Conservation (phyloP, 176 grass and related monocot species). For the Hsuehochloa calcarea region DNA sequence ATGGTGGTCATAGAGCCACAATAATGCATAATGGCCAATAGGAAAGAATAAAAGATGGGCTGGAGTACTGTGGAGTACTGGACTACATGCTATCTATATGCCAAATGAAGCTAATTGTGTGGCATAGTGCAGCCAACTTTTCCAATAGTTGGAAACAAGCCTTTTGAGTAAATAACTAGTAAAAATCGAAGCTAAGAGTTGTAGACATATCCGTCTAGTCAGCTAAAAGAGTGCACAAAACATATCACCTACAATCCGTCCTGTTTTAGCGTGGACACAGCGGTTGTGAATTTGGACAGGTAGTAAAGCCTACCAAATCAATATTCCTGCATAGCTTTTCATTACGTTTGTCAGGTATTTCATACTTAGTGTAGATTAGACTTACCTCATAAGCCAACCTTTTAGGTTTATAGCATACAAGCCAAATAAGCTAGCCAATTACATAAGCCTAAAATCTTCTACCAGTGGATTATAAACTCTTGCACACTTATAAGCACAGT, state of each 20-base stretch:
- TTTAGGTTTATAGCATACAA: not conserved
- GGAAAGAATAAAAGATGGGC: not conserved
- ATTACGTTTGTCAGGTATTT: not conserved
- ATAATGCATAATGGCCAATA: not conserved
- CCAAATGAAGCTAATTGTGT: slow-evolving; percentile 2
- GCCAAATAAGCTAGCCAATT: not conserved
- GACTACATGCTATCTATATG: not conserved
- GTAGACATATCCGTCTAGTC: not conserved
- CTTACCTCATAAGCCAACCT: not conserved
- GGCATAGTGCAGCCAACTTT: not conserved
- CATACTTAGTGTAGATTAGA: not conserved
- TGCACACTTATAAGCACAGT: not conserved
- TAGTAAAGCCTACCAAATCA: not conserved
- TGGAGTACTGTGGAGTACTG: no score
- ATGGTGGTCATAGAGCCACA: not conserved
- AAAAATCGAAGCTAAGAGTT: not conserved
- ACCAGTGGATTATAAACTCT: not conserved
- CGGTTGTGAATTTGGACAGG: not conserved
- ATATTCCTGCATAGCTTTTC: not conserved
- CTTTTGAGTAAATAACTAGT: not conserved
- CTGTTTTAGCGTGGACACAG: not conserved
- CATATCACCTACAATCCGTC: not conserved
- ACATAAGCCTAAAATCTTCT: slow-evolving; percentile 1
- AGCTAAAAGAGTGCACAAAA: not conserved
- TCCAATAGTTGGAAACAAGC: not conserved